Evolutionary conservation across 805 yeast genomes (phyloP), one percentile per base, ranked within the genome.

Genomic region (Limtongozyma cylindracea): DNA sequence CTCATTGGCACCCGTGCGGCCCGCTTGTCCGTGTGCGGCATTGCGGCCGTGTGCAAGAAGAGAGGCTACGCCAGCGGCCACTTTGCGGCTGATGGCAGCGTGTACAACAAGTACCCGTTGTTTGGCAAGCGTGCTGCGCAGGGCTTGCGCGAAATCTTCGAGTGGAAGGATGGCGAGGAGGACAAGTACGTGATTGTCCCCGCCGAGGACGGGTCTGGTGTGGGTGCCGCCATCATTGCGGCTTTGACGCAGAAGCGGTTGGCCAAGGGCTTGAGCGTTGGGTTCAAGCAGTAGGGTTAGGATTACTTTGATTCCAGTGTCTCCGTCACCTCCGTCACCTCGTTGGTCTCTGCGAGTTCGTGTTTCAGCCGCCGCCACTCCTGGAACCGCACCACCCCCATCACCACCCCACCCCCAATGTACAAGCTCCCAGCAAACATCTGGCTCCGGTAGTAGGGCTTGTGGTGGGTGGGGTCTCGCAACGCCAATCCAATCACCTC

Each of bases 151-250:
- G 95, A 80, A 41, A 78, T 84, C 35, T 76, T 77, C 39, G 84
- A 56, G 32, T 84, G 94, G 94, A 36, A 33, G 15, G 29, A 35
- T 11, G 33, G 27, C n/a, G 34, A 53, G 31, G 63, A 65, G 27
- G 78, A 78, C 45, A 96, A 96, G 31, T 68, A 88, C 39, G 49
- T 58, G 31, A 66, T 82, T 33, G 76, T 71, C 19, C 74, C 91
- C 26, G 96, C 98, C 31, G 94, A 84, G 53, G 98, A 88, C 53
- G 98, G 98, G 37, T 72, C 88, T 18, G 96, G 96, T 54, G 94
- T 77, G 21, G 98, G 98, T 43, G 98, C 98, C 25, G 98, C 96
- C 23, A 62, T 84, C 37, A 84, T 88, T 49, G 96, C 98, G 24
- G 95, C 96, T 20, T 61, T 84, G 47, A 72, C 96, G 26, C 64